Evolutionary conservation across 164 flowering plant genomes (phyloP), one percentile per base, ranked within the genome.

Genomic region (Tetrastigma voinierianum): DNA sequence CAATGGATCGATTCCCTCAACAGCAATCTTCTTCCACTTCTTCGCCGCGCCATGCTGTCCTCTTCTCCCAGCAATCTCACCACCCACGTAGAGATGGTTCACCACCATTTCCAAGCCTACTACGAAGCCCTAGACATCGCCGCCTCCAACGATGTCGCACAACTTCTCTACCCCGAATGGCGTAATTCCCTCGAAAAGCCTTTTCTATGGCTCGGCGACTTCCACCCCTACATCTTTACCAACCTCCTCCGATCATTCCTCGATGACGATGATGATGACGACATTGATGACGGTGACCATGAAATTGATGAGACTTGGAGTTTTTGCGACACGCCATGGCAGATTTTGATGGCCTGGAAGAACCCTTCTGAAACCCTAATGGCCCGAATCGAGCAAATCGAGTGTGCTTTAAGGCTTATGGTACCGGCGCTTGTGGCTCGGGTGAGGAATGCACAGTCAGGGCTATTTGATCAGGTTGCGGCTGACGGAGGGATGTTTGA

Each of bases 161-260:
- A 78, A 52, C 74, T 84, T 3, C 90, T 89, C 68, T 81, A 32
- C 80, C 93, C 93, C 23, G 70, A 68, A 15, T 86, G 88, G 88
- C 83, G 87, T n/a, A 84, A 77, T 67, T 43, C 86, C 66, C 75
- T 89, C 54, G 93, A 91, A 59, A 77, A 64, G 25, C 94, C 97
- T 54, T 88, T 90, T 73, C 90, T 91, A 54, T 91, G 86, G 82
- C 78, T 91, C 65, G 95, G 89, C 23, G 93, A 89, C 53, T 72
- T 87, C 65, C 97, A 91, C 72, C 97, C 96, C 21, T 77, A 80
- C 61, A 73, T 88, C 73, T 85, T 90, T 81, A 85, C 84, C 59
- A 83, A 81, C 62, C 88, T 91, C 61, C 73, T 90, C 65, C 70
- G 96, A 7, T 86, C 89, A 0, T 78, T 86, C 57, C 73, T 86